These are phyloP conservation scores for Xylaria sp. DNA, from an alignment of 495 filamentous ascomycete genomes.

Conservation along the genomic window DNA sequence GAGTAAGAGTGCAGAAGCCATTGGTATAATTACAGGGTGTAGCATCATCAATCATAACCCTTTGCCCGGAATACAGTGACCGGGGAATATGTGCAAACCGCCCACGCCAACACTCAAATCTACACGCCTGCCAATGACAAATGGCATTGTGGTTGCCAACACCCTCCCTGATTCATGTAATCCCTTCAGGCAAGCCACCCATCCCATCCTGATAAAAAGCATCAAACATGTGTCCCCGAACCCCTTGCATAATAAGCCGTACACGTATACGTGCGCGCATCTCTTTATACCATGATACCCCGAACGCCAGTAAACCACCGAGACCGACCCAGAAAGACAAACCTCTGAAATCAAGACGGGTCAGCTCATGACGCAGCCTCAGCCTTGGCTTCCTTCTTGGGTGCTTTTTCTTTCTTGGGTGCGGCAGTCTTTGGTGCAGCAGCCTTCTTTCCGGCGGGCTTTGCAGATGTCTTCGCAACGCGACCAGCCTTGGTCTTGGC, in stretches of 20 bases:
- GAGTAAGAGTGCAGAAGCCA: constrained; percentile 29
- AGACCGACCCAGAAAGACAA: constrained; percentile 35
- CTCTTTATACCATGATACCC: constrained; percentile 39
- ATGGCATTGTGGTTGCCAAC: constrained; percentile 13
- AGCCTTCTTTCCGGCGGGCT: constrained; percentile 66
- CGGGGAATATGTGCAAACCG: constrained; percentile 42
- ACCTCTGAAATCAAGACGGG: constrained; percentile 26
- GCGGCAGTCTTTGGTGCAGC: constrained; percentile 65
- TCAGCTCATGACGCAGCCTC: constrained; percentile 46
- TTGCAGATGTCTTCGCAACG: constrained; percentile 72
- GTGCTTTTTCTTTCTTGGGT: constrained; percentile 69
- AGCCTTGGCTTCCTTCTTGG: constrained; percentile 67
- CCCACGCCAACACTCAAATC: constrained; percentile 26
- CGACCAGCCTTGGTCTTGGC: constrained; percentile 92
- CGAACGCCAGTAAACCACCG: constrained; percentile 42
- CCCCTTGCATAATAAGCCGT: constrained; percentile 34
- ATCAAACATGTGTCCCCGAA: constrained; percentile 33
- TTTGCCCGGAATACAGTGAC: constrained; percentile 31
- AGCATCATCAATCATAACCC: constrained; percentile 44
- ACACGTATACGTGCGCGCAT: constrained; percentile 28
- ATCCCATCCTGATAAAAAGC: constrained; percentile 31
- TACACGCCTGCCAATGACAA: constrained; percentile 2
- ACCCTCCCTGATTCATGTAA: constrained; percentile 16
- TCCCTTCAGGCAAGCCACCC: constrained; percentile 23
- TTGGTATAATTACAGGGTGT: constrained; percentile 49